Percentiles rank a stretch among this genome's conserved stretches.
These are phyloP conservation scores for Pestalotiopsis sp. DNA, from an alignment of 2,329 filamentous ascomycete species.

Conservation along the genomic window DNA sequence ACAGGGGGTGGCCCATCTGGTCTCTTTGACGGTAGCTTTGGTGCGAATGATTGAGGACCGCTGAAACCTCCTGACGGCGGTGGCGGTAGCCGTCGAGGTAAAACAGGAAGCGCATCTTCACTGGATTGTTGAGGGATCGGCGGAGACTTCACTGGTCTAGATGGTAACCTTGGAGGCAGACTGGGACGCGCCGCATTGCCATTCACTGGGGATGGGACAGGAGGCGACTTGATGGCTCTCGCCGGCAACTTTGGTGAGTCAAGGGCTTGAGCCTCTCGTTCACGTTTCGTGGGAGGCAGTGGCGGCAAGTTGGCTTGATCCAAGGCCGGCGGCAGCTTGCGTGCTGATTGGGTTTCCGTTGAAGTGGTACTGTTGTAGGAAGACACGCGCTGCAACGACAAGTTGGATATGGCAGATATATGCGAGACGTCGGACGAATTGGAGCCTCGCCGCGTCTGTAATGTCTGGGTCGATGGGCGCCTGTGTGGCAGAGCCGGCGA, in stretches of 20 bases:
- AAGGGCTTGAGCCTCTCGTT: slow-evolving; percentile 49
- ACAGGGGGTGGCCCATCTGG: slow-evolving; percentile 50
- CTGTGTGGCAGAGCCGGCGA: slow-evolving; percentile 55
- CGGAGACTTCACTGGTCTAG: slow-evolving; percentile 43
- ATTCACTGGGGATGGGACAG: slow-evolving; percentile 32
- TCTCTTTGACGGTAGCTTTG: slow-evolving; percentile 21
- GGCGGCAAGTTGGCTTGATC: slow-evolving; percentile 59
- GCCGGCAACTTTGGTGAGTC: slow-evolving; percentile 27
- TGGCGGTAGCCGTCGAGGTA: slow-evolving; percentile 41
- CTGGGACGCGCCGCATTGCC: slow-evolving; percentile 38
- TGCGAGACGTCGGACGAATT: slow-evolving; percentile 60
- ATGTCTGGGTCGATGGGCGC: slow-evolving; percentile 45
- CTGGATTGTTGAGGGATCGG: slow-evolving; percentile 22
- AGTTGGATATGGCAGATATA: slow-evolving; percentile 53
- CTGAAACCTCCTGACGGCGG: slow-evolving; percentile 27
- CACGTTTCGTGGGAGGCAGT: slow-evolving; percentile 56
- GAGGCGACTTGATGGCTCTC: slow-evolving; percentile 39
- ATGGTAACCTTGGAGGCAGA: slow-evolving; percentile 53
- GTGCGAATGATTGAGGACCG: slow-evolving; percentile 13
- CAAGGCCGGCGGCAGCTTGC: slow-evolving; percentile 56
- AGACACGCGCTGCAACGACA: slow-evolving; percentile 49
- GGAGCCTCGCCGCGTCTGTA: slow-evolving; percentile 52
- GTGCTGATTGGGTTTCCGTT: slow-evolving; percentile 35
- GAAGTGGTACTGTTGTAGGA: slow-evolving; percentile 52
- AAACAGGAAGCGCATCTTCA: slow-evolving; percentile 26